Conservation (phyloP, 345 rosid genomes). For the Corchorus capsularis region DNA sequence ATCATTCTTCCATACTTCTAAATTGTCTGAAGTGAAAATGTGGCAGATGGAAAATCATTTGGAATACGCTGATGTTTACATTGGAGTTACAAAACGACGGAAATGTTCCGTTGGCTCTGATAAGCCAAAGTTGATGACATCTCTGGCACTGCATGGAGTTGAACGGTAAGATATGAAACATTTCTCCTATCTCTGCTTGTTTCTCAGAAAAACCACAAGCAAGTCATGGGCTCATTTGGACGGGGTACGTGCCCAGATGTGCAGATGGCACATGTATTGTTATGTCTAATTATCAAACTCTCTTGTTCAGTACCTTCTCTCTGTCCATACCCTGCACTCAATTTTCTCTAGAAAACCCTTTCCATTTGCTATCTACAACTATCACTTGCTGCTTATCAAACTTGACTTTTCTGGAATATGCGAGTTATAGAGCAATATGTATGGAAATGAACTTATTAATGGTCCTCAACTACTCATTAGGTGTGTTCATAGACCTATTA, state of each 20-base stretch:
- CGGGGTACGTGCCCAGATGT: neutral
- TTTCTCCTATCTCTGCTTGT: constrained; percentile 15
- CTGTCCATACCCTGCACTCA: neutral
- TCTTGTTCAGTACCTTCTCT: neutral
- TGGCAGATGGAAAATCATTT: constrained; percentile 51
- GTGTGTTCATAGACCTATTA: neutral
- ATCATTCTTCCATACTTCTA: constrained; percentile 10
- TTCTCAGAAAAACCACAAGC: neutral
- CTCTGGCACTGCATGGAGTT: constrained; percentile 60
- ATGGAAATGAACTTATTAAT: neutral
- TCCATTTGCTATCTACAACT: neutral
- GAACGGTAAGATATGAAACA: constrained; percentile 47
- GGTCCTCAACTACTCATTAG: neutral
- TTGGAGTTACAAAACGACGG: constrained; percentile 65
- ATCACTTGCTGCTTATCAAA: neutral
- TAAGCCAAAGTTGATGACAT: constrained; percentile 47
- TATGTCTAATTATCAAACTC: neutral
- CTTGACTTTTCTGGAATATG: neutral
- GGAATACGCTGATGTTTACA: constrained; percentile 42
- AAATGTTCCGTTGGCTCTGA: constrained; percentile 55
- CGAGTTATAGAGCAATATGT: neutral
- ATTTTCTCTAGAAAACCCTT: neutral
- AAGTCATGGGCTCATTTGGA: neutral
- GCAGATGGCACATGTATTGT: neutral
- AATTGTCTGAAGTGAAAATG: constrained; percentile 20